Evolutionary conservation across 208 protist genomes (phyloP).

Genomic region (Angomonas deanei): DNA sequence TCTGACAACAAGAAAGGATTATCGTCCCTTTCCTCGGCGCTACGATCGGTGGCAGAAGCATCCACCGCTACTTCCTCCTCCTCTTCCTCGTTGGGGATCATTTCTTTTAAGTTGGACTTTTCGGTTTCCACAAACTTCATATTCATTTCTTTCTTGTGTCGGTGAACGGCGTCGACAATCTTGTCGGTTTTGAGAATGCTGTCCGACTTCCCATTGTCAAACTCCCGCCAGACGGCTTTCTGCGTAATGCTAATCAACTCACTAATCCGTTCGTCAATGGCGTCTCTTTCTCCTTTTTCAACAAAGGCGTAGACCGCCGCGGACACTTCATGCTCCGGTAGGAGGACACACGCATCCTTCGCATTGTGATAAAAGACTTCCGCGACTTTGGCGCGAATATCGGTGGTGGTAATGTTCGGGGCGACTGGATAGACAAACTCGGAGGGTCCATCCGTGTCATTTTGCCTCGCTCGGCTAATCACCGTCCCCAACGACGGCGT

Average conservation of each 20-base stretch:
- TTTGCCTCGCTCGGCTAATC: not conserved
- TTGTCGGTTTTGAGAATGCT: constrained; percentile 47
- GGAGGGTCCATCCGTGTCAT: not conserved
- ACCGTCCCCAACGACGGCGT: constrained; percentile 9
- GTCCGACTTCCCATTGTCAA: constrained; percentile 55
- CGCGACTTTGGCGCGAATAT: constrained; percentile 83
- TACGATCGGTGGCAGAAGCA: constrained; percentile 3
- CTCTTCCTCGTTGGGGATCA: not conserved
- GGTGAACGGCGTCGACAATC: constrained; percentile 44
- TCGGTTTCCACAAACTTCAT: constrained; percentile 44
- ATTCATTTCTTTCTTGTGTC: constrained; percentile 73
- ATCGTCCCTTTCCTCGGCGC: constrained; percentile 6
- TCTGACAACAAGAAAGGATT: constrained; percentile 1
- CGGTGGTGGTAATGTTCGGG: constrained; percentile 51
- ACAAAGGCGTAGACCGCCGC: constrained; percentile 87
- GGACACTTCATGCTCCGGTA: constrained; percentile 77
- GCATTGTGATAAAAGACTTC: constrained; percentile 81
- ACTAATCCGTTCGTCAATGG: constrained; percentile 76
- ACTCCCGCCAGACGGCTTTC: constrained; percentile 59
- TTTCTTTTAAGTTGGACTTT: constrained; percentile 16
- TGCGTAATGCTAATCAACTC: constrained; percentile 68
- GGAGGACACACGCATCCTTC: constrained; percentile 58
- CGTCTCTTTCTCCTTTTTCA: constrained; percentile 80
- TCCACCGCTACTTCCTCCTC: constrained; percentile 2
- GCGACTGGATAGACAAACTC: constrained; percentile 30